Conservation (phyloP, 73 alveolate species). For the Paramecium caudatum region DNA sequence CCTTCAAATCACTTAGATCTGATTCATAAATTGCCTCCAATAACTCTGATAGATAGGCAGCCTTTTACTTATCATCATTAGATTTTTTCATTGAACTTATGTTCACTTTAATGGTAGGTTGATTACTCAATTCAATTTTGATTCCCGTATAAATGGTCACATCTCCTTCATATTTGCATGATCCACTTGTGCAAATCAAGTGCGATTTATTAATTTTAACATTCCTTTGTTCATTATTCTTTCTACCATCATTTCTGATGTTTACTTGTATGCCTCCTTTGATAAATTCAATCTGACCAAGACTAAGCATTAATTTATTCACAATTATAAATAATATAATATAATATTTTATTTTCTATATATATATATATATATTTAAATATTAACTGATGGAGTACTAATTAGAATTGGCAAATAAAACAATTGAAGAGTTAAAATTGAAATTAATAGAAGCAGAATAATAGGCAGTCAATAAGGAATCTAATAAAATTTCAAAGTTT, state of each 20-base stretch:
- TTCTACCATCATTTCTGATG: constrained; percentile 42
- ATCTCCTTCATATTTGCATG: constrained; percentile 60
- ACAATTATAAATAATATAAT: constrained; percentile 8
- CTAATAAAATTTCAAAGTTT: constrained; percentile 5
- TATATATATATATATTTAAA: no score
- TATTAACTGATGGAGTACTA: constrained; percentile 61
- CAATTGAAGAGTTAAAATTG: background rate
- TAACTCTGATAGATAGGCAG: background rate
- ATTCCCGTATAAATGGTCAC: constrained; percentile 46
- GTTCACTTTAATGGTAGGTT: background rate
- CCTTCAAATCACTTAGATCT: constrained; percentile 35
- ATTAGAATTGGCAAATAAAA: constrained; percentile 57
- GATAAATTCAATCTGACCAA: constrained; percentile 35
- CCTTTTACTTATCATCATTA: constrained; percentile 9
- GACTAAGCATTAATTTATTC: background rate
- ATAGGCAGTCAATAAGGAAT: background rate
- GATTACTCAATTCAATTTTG: constrained; percentile 2
- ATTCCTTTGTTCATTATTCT: background rate
- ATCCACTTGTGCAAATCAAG: constrained; percentile 58
- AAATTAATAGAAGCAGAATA: background rate
- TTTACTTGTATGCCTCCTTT: constrained; percentile 48
- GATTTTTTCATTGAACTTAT: constrained; percentile 36
- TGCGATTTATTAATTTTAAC: background rate
- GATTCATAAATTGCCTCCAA: constrained; percentile 12
- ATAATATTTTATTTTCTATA: no score